phyloP scores from a whole-genome alignment of 306 rosid genomes.

The Malus sylvestris region DNA sequence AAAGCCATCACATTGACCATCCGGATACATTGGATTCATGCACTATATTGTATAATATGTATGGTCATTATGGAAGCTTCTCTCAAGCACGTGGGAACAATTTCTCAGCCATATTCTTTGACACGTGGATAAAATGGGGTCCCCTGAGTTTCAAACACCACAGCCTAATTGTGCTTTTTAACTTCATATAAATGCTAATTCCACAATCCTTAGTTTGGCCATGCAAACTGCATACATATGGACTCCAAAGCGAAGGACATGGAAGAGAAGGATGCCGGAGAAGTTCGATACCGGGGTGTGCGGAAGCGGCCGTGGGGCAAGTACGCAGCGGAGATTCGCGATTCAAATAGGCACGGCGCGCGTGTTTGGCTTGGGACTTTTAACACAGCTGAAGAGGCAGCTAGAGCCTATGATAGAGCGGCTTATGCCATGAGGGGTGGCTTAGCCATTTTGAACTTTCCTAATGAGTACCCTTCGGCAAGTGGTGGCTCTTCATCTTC shows the following conservation, averaged over 20 bases:
- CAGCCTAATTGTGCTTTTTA: not conserved
- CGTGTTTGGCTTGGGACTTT: constrained; percentile 88
- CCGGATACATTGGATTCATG: constrained; percentile 52
- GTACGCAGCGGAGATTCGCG: constrained; percentile 89
- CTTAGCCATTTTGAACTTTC: constrained; percentile 78
- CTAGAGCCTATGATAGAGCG: constrained; percentile 84
- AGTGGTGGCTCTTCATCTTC: constrained; percentile 15
- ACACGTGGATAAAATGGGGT: constrained; percentile 13
- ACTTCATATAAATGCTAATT: constrained; percentile 12
- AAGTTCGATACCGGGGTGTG: constrained; percentile 59
- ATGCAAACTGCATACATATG: constrained; percentile 22
- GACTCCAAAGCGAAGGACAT: constrained; percentile 18
- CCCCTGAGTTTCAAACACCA: not conserved
- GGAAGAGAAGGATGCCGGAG: constrained; percentile 28
- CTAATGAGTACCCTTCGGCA: constrained; percentile 45
- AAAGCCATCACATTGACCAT: constrained; percentile 69
- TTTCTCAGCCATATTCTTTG: not conserved
- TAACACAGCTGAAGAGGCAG: constrained; percentile 88
- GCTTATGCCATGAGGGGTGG: constrained; percentile 84
- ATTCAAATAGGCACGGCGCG: constrained; percentile 56
- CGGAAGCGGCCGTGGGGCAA: constrained; percentile 87
- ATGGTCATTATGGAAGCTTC: constrained; percentile 17
- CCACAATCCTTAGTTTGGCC: constrained; percentile 7
- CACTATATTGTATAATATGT: not conserved
- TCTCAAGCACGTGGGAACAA: constrained; percentile 28